Evolutionary conservation across 352 stramenopile genomes (phyloP).

Genomic region (Phytophthora pluvialis): DNA sequence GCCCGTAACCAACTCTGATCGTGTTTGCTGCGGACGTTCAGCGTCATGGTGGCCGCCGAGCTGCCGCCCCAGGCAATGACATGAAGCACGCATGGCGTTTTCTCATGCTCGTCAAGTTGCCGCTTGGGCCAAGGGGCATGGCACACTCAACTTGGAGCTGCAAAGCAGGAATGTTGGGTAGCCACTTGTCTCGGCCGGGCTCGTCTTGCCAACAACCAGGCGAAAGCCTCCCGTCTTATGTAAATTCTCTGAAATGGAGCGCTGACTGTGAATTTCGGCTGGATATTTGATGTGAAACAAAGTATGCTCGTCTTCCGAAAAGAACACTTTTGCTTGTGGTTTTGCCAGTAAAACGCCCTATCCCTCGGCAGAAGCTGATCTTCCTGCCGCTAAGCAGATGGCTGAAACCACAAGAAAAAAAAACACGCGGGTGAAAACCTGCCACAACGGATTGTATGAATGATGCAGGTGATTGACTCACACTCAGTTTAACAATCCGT

Average conservation of each 20-base stretch:
- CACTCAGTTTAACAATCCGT: neutral
- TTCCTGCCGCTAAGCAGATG: conserved; percentile 22
- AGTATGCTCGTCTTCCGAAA: conserved; percentile 26
- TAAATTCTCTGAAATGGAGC: neutral
- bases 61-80: neutral
- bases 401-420: conserved; percentile 23
- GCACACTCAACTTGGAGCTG: conserved; percentile 15
- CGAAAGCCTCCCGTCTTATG: conserved; percentile 18
- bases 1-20: conserved; percentile 14
- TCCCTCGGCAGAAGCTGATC: conserved; percentile 20
- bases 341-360: no score
- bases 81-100: conserved; percentile 30
- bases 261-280: neutral
- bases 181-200: conserved; percentile 21
- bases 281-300: conserved; percentile 4
- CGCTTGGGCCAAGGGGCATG: neutral
- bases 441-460: conserved; percentile 8
- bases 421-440: conserved; percentile 26
- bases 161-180: conserved; percentile 2
- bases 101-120: conserved; percentile 27
- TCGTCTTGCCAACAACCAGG: conserved; percentile 20
- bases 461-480: neutral
- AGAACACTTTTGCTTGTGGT: no score
- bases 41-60: conserved; percentile 1
- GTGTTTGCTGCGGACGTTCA: neutral